Evolutionary conservation across 805 yeast species (phyloP), one percentile per base, ranked within the genome.

Genomic region (Torulaspora indica): DNA sequence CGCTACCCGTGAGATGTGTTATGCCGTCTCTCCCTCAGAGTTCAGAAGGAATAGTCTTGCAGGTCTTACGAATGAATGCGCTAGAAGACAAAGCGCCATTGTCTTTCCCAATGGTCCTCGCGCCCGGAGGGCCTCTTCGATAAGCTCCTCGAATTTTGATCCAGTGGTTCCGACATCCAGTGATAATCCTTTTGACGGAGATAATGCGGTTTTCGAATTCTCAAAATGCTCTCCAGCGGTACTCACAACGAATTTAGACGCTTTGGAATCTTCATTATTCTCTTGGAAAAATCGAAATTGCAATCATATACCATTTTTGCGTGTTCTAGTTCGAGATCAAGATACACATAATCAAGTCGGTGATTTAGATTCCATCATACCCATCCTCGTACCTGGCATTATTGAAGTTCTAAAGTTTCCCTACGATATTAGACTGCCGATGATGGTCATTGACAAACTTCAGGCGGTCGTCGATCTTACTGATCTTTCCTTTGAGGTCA

Each of bases 11-110:
- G 40, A 48, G 14, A 35, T 38, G 25, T 38, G 43, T 24, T 48
- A 50, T 39, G 48, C 55, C 8, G 48, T 56, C 9, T 52, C 60
- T 2, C 60, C 61, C 3, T 50, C 61, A 6, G 52, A 47, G 30
- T 55, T 55, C 33, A 49, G 60, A 18, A 50, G 54, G 35, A 52
- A 49, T 22, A 57, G 57, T 51, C 34, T 57, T 15, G 55, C 56
- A 4, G 60, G 60, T 1, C 35, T 48, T n/a, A 48, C 51, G 18
- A 49, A 48, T 30, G 50, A 38, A 25, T 43, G 50, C 13, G 56
- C 57, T 3, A 49, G 59, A 35, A 48, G 57, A 24, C 52, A 48
- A 32, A 56, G 59, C 35, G 50, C 52, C 12, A 40, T 54, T 3
- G 25, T 40, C 18, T 39, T 40, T 32, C 37, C 42, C 25, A 41